Evolutionary conservation across 1,284 basidiomycete species (phyloP), one percentile per base, ranked within the genome.

Genomic region (Pseudozyma thailandica): DNA sequence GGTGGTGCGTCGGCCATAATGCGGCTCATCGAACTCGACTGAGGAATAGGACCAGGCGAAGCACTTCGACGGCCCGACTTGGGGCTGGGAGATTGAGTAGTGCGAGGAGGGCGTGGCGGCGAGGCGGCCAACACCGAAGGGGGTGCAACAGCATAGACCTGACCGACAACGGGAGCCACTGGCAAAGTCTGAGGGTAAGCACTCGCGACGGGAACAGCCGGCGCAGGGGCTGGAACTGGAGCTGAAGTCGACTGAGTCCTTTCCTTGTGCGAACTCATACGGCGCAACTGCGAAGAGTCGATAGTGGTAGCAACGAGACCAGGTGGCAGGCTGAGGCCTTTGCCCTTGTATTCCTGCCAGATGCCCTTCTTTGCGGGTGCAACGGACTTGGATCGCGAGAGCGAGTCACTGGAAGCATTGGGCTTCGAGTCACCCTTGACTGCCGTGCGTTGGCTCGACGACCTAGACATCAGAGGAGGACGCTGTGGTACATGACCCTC

Each of bases 301-400:
- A 77, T 73, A 1, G 74, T 77, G 18, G 75, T 77, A 2, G 74
- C 75, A 13, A 75, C 45, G 0, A 77, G 61, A 33, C 75, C 75
- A 16, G 72, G 65, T 15, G 75, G 75, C 33, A 77, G 35, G 50
- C 66, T 76, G 41, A 77, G 63, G 23, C 73, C 75, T 12, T 71
- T 69, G 50, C 75, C 75, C 30, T 65, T 65, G 61, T 76, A 77
- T 43, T 75, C 61, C 33, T 56, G 49, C 71, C 64, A 69, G 6
- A 51, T 42, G 6, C 61, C 53, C 30, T 69, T 69, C 54, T 65
- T 73, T 35, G 42, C 47, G 10, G 57, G 39, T 1, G 60, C 47
- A 48, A 62, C 44, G 12, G 71, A 69, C 54, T 55, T 64, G 39
- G 71, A 73, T 15, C 71, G 50, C 10, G 54, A 27, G 4, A 73